Conservation (phyloP, 2,329 filamentous ascomycete species). For the Paecilomyces sp. region DNA sequence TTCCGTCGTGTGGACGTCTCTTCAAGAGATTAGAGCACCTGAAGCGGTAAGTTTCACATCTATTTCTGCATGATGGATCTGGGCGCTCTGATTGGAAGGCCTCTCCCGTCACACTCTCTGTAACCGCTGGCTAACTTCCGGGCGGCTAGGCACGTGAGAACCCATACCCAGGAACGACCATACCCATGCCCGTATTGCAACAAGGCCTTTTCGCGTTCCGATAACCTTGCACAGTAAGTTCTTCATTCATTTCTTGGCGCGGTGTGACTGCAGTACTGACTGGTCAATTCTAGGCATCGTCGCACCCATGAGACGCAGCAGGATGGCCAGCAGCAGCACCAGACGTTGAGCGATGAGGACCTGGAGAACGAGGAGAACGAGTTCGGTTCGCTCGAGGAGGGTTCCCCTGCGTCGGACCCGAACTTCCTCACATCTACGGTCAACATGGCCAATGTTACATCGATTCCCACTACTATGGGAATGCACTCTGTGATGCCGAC, state of each 20-base stretch:
- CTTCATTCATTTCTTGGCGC: background rate
- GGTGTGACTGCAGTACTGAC: background rate
- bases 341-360: conserved; percentile 61
- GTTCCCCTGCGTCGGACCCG: conserved; percentile 52
- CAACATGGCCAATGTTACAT: conserved; percentile 26
- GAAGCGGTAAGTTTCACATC: conserved; percentile 69
- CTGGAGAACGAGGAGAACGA: conserved; percentile 82
- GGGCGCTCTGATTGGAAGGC: conserved; percentile 14
- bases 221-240: conserved; percentile 94
- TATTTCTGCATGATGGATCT: conserved; percentile 22
- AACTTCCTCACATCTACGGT: conserved; percentile 23
- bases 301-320: conserved; percentile 73
- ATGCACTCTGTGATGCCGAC: conserved; percentile 31
- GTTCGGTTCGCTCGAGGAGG: conserved; percentile 70
- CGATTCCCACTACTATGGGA: conserved; percentile 28
- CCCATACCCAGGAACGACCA: conserved; percentile 97
- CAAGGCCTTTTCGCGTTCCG: conserved; percentile 96
- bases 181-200: conserved; percentile 97
- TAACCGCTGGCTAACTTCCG: conserved; percentile 45
- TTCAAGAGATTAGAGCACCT: conserved; percentile 99
- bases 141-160: conserved; percentile 82
- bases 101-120: conserved; percentile 37
- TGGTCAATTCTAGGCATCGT: conserved; percentile 49
- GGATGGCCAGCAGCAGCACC: conserved; percentile 44
- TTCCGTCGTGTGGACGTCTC: conserved; percentile 89